Conservation (phyloP, 2,329 filamentous ascomycete genomes). For the Cladosporium phlei region DNA sequence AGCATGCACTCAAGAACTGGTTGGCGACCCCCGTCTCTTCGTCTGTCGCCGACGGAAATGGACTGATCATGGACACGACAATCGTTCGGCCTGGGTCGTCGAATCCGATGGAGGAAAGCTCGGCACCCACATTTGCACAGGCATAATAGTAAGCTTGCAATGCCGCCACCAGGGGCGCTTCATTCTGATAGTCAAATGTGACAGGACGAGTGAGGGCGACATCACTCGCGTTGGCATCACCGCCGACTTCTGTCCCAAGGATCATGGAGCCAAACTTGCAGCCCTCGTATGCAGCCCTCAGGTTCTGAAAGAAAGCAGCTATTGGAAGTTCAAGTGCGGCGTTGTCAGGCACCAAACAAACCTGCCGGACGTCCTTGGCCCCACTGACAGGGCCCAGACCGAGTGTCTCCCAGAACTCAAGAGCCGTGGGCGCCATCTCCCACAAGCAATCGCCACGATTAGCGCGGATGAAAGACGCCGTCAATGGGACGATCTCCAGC, state of each 20-base stretch:
- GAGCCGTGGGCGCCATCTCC: conserved; percentile 68
- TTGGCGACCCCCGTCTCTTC: conserved; percentile 12
- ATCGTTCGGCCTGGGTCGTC: conserved; percentile 46
- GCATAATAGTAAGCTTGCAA: conserved; percentile 6
- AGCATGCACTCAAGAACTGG: conserved; percentile 5
- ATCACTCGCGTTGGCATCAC: not conserved
- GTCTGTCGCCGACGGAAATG: conserved; percentile 38
- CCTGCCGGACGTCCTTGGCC: conserved; percentile 63
- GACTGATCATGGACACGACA: conserved; percentile 73
- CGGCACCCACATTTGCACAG: not conserved
- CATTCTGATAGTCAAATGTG: no score
- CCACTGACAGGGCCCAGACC: conserved; percentile 68
- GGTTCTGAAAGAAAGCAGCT: conserved; percentile 60
- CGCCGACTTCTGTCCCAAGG: not conserved
- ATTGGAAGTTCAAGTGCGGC: conserved; percentile 59
- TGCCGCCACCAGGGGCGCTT: not conserved
- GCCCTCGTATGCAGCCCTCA: conserved; percentile 68
- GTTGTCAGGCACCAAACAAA: conserved; percentile 66
- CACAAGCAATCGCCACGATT: conserved; percentile 64
- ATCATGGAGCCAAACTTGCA: conserved; percentile 57
- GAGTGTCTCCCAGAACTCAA: conserved; percentile 77
- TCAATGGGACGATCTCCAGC: conserved; percentile 45
- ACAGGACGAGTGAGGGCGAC: not conserved
- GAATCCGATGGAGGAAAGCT: conserved; percentile 20
- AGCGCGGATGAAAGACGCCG: conserved; percentile 68